These are phyloP conservation scores for Penicillium verrucosum DNA, from an alignment of 2,329 filamentous ascomycete genomes.

Conservation along the genomic window DNA sequence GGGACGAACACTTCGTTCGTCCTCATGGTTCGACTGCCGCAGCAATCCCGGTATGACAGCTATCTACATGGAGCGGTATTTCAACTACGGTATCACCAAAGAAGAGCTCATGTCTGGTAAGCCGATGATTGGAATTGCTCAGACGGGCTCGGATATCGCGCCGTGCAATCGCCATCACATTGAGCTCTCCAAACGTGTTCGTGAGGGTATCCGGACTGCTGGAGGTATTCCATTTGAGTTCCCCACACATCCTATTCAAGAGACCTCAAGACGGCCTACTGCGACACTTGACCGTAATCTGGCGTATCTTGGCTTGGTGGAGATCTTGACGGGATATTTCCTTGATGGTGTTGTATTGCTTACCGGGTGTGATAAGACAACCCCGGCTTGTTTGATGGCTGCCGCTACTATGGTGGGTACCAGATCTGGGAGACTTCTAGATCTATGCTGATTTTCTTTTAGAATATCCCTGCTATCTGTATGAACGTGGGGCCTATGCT, in stretches of 20 bases:
- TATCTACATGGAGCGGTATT: slow-evolving; percentile 51
- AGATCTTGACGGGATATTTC: slow-evolving; percentile 49
- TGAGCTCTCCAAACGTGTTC: slow-evolving; percentile 49
- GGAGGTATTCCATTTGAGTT: slow-evolving; percentile 53
- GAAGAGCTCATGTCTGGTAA: slow-evolving; percentile 51
- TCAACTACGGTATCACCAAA: slow-evolving; percentile 50
- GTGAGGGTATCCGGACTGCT: slow-evolving; percentile 50
- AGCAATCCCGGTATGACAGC: slow-evolving; percentile 46
- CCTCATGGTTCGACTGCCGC: slow-evolving; percentile 46
- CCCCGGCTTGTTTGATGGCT: slow-evolving; percentile 52
- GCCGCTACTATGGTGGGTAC: slow-evolving; percentile 47
- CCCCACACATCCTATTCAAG: slow-evolving; percentile 53
- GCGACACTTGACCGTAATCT: slow-evolving; percentile 52
- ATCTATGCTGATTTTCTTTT: slow-evolving; percentile 4
- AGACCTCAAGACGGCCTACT: slow-evolving; percentile 48
- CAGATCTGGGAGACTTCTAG: background rate
- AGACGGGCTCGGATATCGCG: slow-evolving; percentile 51
- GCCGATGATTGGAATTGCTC: slow-evolving; percentile 53
- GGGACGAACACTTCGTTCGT: slow-evolving; percentile 40
- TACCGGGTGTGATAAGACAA: slow-evolving; percentile 55
- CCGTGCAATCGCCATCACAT: slow-evolving; percentile 53
- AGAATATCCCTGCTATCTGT: slow-evolving; percentile 52
- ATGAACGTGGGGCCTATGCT: slow-evolving; percentile 55
- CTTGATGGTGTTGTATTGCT: slow-evolving; percentile 52
- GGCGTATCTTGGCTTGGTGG: slow-evolving; percentile 48